phyloP scores from a whole-genome alignment of 192 early-diverging fungal genomes.

The Podila epicladia region DNA sequence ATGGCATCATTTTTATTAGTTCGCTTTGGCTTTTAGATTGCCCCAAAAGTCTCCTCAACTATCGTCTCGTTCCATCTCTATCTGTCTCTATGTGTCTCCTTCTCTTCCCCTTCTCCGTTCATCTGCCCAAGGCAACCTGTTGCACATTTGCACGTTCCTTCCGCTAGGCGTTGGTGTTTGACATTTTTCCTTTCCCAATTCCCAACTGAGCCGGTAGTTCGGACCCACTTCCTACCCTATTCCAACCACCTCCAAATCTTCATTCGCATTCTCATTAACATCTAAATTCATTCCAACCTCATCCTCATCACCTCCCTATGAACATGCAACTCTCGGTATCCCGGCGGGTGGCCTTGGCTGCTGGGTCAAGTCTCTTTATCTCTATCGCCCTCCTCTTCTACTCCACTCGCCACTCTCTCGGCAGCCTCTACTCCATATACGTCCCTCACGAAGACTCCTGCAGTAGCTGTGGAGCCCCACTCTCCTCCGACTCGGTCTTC shows the following conservation, averaged over 20 bases:
- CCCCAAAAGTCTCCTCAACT: too few relatives aligned
- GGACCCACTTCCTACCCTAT: background rate
- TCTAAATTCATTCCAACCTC: background rate
- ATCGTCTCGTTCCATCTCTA: background rate
- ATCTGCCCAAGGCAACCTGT: too few relatives aligned
- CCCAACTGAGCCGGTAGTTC: background rate
- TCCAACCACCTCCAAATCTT: background rate
- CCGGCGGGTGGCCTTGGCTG: background rate
- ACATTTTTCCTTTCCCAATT: too few relatives aligned
- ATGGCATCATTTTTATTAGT: too few relatives aligned
- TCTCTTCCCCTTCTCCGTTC: too few relatives aligned
- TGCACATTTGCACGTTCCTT: too few relatives aligned
- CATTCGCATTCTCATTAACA: background rate
- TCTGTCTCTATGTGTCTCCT: background rate
- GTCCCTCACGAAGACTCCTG: background rate
- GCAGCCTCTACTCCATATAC: constrained; percentile 2
- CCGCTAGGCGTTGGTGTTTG: too few relatives aligned
- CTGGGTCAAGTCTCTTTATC: background rate
- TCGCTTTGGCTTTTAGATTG: too few relatives aligned
- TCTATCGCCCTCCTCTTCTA: constrained; percentile 6
- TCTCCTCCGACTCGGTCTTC: background rate
- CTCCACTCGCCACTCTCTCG: constrained; percentile 3
- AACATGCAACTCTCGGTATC: background rate
- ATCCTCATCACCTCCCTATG: background rate
- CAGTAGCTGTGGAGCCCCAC: background rate